These are phyloP conservation scores for Trichoderma reesei DNA, from an alignment of 495 filamentous ascomycete genomes.

Conservation along the genomic window DNA sequence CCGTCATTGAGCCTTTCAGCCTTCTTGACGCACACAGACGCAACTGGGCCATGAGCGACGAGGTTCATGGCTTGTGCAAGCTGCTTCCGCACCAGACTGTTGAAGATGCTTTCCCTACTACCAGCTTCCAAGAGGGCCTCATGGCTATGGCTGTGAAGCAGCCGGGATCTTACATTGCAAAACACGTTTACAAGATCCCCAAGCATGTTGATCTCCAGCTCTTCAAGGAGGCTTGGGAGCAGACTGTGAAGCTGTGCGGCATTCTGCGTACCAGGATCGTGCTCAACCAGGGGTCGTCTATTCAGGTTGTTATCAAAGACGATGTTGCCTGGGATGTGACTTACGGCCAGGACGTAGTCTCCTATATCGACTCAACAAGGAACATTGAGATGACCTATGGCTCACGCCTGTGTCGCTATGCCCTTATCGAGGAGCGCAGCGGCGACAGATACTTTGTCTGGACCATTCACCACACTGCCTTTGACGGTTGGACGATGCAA, in stretches of 20 bases:
- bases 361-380: background rate
- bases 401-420: background rate
- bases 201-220: conserved; percentile 26
- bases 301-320: conserved; percentile 18
- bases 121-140: conserved; percentile 19
- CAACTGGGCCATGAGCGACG: background rate
- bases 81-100: background rate
- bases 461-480: conserved; percentile 15
- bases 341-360: background rate
- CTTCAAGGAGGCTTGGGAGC: conserved; percentile 41
- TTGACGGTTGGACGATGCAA: background rate
- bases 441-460: conserved; percentile 18
- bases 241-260: conserved; percentile 43
- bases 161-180: conserved; percentile 6
- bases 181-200: background rate
- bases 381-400: conserved; percentile 9
- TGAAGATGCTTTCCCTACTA: background rate
- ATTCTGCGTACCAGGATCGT: conserved; percentile 62
- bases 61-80: too few relatives aligned
- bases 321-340: conserved; percentile 15
- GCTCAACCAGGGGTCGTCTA: conserved; percentile 1
- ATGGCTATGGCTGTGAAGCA: conserved; percentile 27
- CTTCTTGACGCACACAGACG: background rate
- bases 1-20: background rate
- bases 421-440: background rate